Base-by-base conservation (phyloP, 129 eudicot species). In the Centaurea solstitialis region DNA sequence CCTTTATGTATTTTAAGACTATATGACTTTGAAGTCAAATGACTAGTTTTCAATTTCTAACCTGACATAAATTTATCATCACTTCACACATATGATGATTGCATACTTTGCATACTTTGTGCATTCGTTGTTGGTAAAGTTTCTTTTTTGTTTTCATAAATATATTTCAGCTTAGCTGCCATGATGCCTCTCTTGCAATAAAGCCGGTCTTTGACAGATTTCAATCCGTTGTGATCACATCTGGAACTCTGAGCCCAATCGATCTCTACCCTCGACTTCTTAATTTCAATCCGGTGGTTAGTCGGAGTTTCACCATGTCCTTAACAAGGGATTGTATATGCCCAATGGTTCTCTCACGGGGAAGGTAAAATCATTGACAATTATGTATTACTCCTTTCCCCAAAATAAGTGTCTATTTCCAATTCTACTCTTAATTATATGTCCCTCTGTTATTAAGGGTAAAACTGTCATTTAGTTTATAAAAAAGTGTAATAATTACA, bases 131-230 rank as follows among this genome's bases (percentile, higher is more conserved):
- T 78, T 22, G 23, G 37, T 62, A 57, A 79, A 24, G 28, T 23
- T 21, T 50, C 33, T 30, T 75, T 26, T 21, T 81, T 18, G 5
- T 40, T 17, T 72, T 85, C 43, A 37, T 20, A 30, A 30, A 66
- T 74, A 47, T 65, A 33, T 47, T 84, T 30, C 98, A 96, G 99
- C 98, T 96, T 53, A 88, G 93, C 91, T 96, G 99, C 69, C 98
- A 96, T 86, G 99, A 96, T 86, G 99, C 99, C 62, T 96, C 99
- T 67, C 98, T 96, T 76, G 99, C 99, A 76, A 93, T 96, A 82
- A 96, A 88, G 88, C 99, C 99, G 20, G 99, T 96, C 30, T 96
- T 96, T 80, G 99, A 96, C 64, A 93, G 99, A 70, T 96, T 96
- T 77, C 99, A 96, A 67, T 87, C 98, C 2, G 99, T 96, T 84